phyloP scores from a whole-genome alignment of 1,284 basidiomycete genomes.

The Fomitopsis betulina region DNA sequence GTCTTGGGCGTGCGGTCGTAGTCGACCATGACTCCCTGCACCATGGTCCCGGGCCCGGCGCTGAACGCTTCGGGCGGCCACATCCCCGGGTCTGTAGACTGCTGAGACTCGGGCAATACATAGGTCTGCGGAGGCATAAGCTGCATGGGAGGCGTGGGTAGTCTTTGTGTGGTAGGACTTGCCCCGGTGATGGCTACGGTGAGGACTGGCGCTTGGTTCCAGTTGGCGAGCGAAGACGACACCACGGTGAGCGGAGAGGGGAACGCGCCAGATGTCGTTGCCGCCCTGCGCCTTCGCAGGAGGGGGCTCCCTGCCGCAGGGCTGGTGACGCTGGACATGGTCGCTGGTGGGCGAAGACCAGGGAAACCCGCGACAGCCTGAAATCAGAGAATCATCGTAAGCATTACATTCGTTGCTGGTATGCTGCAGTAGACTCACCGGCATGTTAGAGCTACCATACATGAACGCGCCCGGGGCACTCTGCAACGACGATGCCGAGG shows the following conservation, averaged over 20 bases:
- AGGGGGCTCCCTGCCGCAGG: slow-evolving; percentile 12
- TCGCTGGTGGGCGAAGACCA: not conserved
- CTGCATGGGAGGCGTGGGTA: not conserved
- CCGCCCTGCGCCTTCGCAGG: slow-evolving; percentile 18
- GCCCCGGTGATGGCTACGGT: slow-evolving; percentile 1
- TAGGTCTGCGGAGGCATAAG: not conserved
- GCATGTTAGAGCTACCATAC: not conserved
- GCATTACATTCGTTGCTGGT: not conserved
- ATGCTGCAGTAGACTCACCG: not conserved
- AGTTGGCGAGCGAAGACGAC: slow-evolving; percentile 19
- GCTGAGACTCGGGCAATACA: too few species aligned
- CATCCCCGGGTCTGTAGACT: not conserved
- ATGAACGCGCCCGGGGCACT: not conserved
- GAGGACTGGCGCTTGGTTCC: slow-evolving; percentile 4
- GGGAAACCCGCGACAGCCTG: not conserved
- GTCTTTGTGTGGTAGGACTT: not conserved
- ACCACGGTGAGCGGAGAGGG: slow-evolving; percentile 27
- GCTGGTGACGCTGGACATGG: not conserved
- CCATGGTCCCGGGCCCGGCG: too few species aligned
- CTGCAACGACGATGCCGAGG: not conserved
- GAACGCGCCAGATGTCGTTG: slow-evolving; percentile 17
- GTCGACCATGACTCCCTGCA: slow-evolving; percentile 7
- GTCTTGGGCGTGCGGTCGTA: slow-evolving; percentile 21
- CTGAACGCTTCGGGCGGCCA: not conserved
- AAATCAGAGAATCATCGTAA: not conserved